Evolutionary conservation across 306 rosid genomes (phyloP), one percentile per base, ranked within the genome.

Genomic region (Acacia melanoxylon): DNA sequence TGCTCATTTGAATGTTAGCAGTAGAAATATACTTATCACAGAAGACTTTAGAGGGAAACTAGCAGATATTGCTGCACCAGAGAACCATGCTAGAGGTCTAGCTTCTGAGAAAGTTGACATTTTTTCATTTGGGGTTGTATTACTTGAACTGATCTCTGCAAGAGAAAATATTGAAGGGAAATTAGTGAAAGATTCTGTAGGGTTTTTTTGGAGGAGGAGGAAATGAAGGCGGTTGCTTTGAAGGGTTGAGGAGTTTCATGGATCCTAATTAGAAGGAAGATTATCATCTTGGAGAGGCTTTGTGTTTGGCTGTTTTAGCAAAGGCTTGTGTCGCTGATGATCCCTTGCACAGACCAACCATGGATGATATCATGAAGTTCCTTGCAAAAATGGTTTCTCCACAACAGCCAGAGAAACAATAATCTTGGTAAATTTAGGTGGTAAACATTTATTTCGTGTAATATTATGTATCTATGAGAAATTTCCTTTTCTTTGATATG

Each of bases 291-390:
- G 92, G 86, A 2, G 90, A 87, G 84, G 89, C 91, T 84, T 17
- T 89, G 7, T 89, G 90, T 81, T 79, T 92, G 68, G 86, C 87
- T 49, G 88, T 89, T 77, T 77, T 91, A 52, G 97, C 90, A 33
- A 86, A 90, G 82, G 90, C 89, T 83, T 91, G 97, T 83, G 83
- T 88, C 68, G 93, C 87, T 49, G 94, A 90, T 79, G 93, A 91
- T 65, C 93, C 91, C 24, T 65, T 82, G 80, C 89, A 56, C 75
- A 83, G 93, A 63, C 94, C 97, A 41, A 82, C 88, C 6, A 89
- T 89, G 83, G 90, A 92, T 80, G 94, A 89, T 77, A 89, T 89
- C 80, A 89, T 91, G 80, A 91, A 88, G 82, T 91, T 92, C 68
- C 88, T 91, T 3, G 83, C 85, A 27, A 89, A 85, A 88, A 87